Conservation (phyloP, 2,329 filamentous ascomycete genomes). For the Diaporthe australafricana region DNA sequence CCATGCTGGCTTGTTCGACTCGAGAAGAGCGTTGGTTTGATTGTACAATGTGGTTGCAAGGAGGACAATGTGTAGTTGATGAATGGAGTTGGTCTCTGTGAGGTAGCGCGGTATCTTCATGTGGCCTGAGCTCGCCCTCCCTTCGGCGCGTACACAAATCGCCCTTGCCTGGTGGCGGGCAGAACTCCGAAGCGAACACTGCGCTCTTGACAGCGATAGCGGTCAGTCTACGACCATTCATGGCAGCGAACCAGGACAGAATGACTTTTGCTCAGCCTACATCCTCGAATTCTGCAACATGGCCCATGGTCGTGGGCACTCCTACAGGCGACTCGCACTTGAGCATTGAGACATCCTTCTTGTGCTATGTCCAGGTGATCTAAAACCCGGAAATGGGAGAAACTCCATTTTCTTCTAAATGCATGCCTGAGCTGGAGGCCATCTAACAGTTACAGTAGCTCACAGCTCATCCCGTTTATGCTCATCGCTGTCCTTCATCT, state of each 20-base stretch:
- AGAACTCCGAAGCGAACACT: background rate
- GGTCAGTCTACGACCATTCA: background rate
- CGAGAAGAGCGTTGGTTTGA: too few relatives aligned
- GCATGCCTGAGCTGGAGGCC: slow-evolving; percentile 23
- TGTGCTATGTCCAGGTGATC: background rate
- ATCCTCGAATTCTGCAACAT: too few relatives aligned
- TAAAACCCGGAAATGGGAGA: slow-evolving; percentile 3
- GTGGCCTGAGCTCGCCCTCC: background rate
- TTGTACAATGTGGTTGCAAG: too few relatives aligned
- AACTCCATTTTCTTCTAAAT: slow-evolving; percentile 34
- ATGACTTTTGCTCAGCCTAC: background rate
- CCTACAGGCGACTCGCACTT: background rate
- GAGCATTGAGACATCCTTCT: too few relatives aligned
- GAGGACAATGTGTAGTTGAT: background rate
- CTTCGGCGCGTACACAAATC: background rate
- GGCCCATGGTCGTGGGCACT: background rate
- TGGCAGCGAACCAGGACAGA: background rate
- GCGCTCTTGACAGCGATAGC: background rate
- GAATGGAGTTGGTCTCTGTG: too few relatives aligned
- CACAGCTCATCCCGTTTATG: slow-evolving; percentile 49
- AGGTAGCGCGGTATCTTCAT: too few relatives aligned
- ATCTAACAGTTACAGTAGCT: slow-evolving; percentile 12
- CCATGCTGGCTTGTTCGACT: too few relatives aligned
- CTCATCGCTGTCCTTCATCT: slow-evolving; percentile 41
- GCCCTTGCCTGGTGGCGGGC: background rate